These are phyloP conservation scores for Alloteropsis semialata DNA, from an alignment of 176 grass and related monocot species.

Conservation along the genomic window DNA sequence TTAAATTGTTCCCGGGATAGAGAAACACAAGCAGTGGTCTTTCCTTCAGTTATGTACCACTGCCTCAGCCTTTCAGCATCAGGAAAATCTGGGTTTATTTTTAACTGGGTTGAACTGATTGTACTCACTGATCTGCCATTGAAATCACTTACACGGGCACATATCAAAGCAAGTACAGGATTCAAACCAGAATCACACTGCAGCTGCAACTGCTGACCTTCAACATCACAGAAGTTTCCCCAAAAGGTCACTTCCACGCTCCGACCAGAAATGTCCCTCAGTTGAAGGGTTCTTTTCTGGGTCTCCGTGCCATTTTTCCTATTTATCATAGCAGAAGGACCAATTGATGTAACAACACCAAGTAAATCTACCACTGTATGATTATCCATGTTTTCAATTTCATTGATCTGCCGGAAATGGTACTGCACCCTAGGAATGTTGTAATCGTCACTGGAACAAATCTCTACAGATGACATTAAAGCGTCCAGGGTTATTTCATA, in stretches of 20 bases:
- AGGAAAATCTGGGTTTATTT: slow-evolving; percentile 63
- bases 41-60: slow-evolving; percentile 82
- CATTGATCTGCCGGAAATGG: slow-evolving; percentile 61
- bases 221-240: slow-evolving; percentile 61
- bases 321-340: slow-evolving; percentile 50
- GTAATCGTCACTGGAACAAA: slow-evolving; percentile 61
- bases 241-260: slow-evolving; percentile 74
- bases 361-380: slow-evolving; percentile 68
- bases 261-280: slow-evolving; percentile 77
- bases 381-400: slow-evolving; percentile 67
- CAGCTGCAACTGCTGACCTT: slow-evolving; percentile 62
- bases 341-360: slow-evolving; percentile 68
- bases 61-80: slow-evolving; percentile 60
- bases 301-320: slow-evolving; percentile 61
- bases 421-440: slow-evolving; percentile 62
- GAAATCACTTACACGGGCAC: slow-evolving; percentile 61
- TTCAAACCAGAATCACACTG: slow-evolving; percentile 63
- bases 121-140: slow-evolving; percentile 55
- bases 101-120: too few relatives aligned
- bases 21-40: slow-evolving; percentile 42
- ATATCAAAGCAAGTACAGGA: slow-evolving; percentile 69
- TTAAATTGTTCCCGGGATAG: slow-evolving; percentile 51
- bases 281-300: slow-evolving; percentile 56
- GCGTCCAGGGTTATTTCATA: slow-evolving; percentile 58
- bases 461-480: slow-evolving; percentile 41